phyloP scores from a whole-genome alignment of 2,329 filamentous ascomycete genomes.

The Trichophyton simii region DNA sequence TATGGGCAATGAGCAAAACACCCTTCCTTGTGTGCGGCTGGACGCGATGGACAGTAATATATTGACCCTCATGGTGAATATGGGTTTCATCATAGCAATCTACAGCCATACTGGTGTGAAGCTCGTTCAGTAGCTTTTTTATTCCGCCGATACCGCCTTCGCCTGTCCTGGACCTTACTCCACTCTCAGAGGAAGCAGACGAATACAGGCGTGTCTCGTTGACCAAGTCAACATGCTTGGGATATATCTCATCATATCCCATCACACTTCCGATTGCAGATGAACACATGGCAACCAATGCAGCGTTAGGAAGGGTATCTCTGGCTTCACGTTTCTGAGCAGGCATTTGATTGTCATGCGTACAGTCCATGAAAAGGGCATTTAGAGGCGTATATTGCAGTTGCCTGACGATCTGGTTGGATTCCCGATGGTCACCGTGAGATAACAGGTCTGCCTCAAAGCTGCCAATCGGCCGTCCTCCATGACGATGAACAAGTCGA shows the following conservation, averaged over 20 bases:
- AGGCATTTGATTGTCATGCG: conserved; percentile 93
- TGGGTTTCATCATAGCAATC: conserved; percentile 92
- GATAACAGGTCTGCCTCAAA: conserved; percentile 87
- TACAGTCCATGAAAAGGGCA: conserved; percentile 97
- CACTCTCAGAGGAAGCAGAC: conserved; percentile 55
- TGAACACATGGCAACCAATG: conserved; percentile 88
- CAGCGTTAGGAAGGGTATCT: conserved; percentile 87
- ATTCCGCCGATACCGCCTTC: conserved; percentile 77
- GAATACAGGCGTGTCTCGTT: conserved; percentile 75
- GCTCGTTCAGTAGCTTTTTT: conserved; percentile 86
- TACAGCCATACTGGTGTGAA: conserved; percentile 90
- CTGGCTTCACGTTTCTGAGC: conserved; percentile 89
- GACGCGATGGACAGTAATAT: conserved; percentile 89
- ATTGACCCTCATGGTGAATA: conserved; percentile 91
- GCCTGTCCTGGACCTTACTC: conserved; percentile 54
- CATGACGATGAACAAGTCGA: conserved; percentile 82
- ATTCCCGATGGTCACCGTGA: conserved; percentile 39
- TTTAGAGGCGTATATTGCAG: conserved; percentile 85
- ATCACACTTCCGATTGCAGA: conserved; percentile 93
- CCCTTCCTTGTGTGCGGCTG: conserved; percentile 86
- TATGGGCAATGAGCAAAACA: conserved; percentile 91
- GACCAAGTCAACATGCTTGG: conserved; percentile 82
- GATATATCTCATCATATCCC: conserved; percentile 96
- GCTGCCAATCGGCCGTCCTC: conserved; percentile 86
- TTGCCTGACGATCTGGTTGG: conserved; percentile 55